These are phyloP conservation scores for Debaryomyces castellii DNA, from an alignment of 805 yeast species.

Conservation along the genomic window DNA sequence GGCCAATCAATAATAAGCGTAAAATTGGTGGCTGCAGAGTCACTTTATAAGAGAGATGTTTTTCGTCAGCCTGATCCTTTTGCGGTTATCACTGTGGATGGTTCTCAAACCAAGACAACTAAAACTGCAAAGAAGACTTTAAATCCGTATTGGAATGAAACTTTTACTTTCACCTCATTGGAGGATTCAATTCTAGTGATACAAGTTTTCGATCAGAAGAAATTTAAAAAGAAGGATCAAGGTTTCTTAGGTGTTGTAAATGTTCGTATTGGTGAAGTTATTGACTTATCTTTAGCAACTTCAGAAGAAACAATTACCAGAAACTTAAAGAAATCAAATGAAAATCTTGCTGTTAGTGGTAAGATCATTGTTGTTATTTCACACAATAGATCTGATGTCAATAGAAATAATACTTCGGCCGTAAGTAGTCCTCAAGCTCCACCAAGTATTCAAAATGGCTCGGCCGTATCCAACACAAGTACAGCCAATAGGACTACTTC, in stretches of 20 bases:
- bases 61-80: constrained; percentile 97
- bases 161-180: constrained; percentile 72
- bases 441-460: constrained; percentile 7
- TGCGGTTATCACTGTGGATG: constrained; percentile 96
- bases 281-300: constrained; percentile 55
- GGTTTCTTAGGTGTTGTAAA: constrained; percentile 97
- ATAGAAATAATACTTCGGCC: constrained; percentile 12
- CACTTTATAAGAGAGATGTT: constrained; percentile 91
- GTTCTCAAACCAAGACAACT: constrained; percentile 93
- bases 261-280: constrained; percentile 82
- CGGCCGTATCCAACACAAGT: constrained; percentile 13
- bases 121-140: constrained; percentile 90
- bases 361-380: constrained; percentile 78
- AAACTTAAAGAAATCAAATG: constrained; percentile 88
- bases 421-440: constrained; percentile 20
- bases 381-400: constrained; percentile 23
- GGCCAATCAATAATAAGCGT: constrained; percentile 47
- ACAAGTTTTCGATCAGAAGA: constrained; percentile 95
- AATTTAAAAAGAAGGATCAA: constrained; percentile 97
- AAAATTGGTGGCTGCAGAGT: constrained; percentile 91
- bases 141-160: constrained; percentile 97
- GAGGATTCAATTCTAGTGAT: constrained; percentile 85
- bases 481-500: constrained; percentile 9
- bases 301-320: constrained; percentile 87
- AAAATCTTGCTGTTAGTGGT: constrained; percentile 90